phyloP scores from a whole-genome alignment of 495 filamentous ascomycete species.

The Schizothecium vesticola region DNA sequence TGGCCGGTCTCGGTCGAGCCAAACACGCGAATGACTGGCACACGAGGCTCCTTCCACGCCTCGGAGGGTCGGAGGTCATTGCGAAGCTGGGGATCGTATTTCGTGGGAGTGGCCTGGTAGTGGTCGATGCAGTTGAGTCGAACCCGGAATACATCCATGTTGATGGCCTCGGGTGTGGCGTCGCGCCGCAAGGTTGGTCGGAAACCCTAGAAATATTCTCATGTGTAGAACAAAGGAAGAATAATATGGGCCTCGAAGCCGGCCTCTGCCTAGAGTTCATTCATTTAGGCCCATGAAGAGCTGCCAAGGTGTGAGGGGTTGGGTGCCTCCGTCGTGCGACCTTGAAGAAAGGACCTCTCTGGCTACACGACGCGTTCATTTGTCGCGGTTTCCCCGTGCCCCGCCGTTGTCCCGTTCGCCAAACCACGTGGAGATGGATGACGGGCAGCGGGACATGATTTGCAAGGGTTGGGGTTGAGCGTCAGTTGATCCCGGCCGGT shows the following conservation, averaged over 20 bases:
- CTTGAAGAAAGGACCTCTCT: neutral
- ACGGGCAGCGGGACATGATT: neutral
- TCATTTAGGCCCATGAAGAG: neutral
- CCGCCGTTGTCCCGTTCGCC: neutral
- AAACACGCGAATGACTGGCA: constrained; percentile 88
- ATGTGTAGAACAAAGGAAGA: neutral
- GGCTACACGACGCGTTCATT: neutral
- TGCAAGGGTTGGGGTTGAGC: neutral
- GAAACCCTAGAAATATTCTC: neutral
- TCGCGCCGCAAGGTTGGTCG: neutral
- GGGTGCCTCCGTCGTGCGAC: neutral
- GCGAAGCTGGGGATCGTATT: constrained; percentile 75
- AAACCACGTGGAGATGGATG: constrained; percentile 5
- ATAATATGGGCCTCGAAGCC: neutral
- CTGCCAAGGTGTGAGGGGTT: neutral
- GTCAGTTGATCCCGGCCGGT: neutral
- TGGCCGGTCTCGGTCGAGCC: constrained; percentile 93
- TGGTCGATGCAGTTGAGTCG: constrained; percentile 93
- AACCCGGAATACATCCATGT: constrained; percentile 69
- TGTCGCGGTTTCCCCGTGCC: neutral
- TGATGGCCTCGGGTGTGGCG: constrained; percentile 4
- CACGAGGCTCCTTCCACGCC: constrained; percentile 55
- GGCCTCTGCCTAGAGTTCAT: neutral
- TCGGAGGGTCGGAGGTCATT: constrained; percentile 46
- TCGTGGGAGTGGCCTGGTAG: constrained; percentile 72